Evolutionary conservation across 1,284 basidiomycete genomes (phyloP).

Genomic region (Irpex sp.): DNA sequence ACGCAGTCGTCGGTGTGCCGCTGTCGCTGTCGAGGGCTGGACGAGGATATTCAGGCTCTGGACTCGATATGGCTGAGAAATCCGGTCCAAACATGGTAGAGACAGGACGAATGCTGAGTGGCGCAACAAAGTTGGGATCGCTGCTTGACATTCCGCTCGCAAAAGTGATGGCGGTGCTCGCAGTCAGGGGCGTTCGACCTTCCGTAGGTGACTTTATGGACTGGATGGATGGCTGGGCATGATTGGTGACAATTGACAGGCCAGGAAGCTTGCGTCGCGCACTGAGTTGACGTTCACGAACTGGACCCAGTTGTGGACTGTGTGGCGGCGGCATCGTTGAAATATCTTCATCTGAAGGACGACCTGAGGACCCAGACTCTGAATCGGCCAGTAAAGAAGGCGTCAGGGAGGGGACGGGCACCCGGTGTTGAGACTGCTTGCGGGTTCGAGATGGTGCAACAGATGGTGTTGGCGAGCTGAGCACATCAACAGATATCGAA

Average conservation of each 20-base stretch:
- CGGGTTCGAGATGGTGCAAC: conserved; percentile 16
- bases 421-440: conserved; percentile 27
- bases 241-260: conserved; percentile 26
- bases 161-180: neutral
- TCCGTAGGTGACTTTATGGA: neutral
- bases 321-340: conserved; percentile 6
- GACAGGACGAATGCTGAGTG: conserved; percentile 67
- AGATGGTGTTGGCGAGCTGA: conserved; percentile 13
- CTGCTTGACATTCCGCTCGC: conserved; percentile 14
- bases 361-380: conserved; percentile 11
- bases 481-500: conserved; percentile 33
- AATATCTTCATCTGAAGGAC: conserved; percentile 19
- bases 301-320: neutral
- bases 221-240: neutral
- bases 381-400: conserved; percentile 21
- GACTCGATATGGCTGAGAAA: conserved; percentile 54
- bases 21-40: conserved; percentile 38
- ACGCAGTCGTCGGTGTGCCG: conserved; percentile 39
- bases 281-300: conserved; percentile 22
- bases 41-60: conserved; percentile 26
- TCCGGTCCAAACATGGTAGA: conserved; percentile 73
- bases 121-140: conserved; percentile 49
- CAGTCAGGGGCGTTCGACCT: neutral
- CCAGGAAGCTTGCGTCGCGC: conserved; percentile 25
- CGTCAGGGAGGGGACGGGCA: conserved; percentile 40